These are phyloP conservation scores for Hamigera avellanea DNA, from an alignment of 495 filamentous ascomycete species.

Conservation along the genomic window DNA sequence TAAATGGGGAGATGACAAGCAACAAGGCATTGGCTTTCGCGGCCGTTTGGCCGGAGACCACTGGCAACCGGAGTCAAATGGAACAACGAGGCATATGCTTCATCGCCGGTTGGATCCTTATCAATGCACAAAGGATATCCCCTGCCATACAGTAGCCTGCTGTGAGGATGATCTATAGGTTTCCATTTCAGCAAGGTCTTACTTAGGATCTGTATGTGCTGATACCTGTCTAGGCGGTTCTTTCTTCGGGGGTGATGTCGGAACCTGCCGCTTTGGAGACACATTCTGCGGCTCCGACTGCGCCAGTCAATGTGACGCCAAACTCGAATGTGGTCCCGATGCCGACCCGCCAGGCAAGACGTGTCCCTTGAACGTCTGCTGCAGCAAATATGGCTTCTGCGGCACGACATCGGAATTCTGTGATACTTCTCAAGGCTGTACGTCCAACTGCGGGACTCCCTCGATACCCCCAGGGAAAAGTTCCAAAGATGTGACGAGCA, in stretches of 20 bases:
- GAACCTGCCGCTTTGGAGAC: conserved; percentile 11
- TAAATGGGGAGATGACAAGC: too few relatives aligned
- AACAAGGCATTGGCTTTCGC: too few relatives aligned
- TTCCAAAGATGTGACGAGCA: conserved; percentile 4
- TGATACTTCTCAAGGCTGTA: neutral
- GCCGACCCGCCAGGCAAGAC: conserved; percentile 3
- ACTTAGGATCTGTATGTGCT: neutral
- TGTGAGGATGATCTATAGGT: neutral
- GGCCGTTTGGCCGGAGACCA: too few relatives aligned
- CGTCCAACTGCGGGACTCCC: conserved; percentile 1
- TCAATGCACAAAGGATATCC: too few relatives aligned
- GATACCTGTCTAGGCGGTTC: neutral
- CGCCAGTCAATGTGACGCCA: conserved; percentile 24
- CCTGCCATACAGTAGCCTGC: too few relatives aligned
- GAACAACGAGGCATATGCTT: too few relatives aligned
- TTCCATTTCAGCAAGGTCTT: neutral
- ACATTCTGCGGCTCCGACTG: conserved; percentile 14
- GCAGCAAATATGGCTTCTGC: conserved; percentile 11
- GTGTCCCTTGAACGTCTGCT: conserved; percentile 7
- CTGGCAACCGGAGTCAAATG: too few relatives aligned
- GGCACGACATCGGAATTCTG: conserved; percentile 6
- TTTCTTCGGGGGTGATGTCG: neutral
- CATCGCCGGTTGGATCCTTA: too few relatives aligned
- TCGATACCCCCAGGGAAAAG: neutral
- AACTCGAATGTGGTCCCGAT: conserved; percentile 25